Conservation (phyloP, 805 yeast species). For the Candida chauliodis region DNA sequence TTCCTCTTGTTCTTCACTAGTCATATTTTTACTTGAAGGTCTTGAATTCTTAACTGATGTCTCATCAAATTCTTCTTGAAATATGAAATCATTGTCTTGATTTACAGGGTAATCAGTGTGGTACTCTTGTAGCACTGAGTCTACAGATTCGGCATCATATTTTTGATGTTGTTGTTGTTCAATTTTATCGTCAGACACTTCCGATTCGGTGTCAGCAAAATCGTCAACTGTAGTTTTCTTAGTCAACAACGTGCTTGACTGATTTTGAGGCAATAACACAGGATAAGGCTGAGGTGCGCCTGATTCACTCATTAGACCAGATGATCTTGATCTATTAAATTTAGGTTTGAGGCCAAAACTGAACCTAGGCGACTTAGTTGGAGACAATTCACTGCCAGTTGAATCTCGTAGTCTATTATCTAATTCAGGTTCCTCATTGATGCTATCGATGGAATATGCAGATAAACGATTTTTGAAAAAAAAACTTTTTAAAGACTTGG, state of each 20-base stretch:
- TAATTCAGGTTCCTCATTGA: constrained; percentile 20
- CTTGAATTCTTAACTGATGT: constrained; percentile 2
- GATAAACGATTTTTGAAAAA: constrained; percentile 21
- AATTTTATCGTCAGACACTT: constrained; percentile 12
- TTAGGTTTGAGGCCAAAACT: constrained; percentile 17
- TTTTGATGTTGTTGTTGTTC: constrained; percentile 9
- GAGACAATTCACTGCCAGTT: constrained; percentile 6
- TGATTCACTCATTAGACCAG: constrained; percentile 10
- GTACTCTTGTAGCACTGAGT: constrained; percentile 30
- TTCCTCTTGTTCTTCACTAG: constrained; percentile 2
- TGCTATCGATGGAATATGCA: constrained; percentile 21
- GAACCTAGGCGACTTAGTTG: constrained; percentile 8
- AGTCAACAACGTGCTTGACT: constrained; percentile 4
- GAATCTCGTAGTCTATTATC: background rate
- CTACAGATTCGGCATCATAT: constrained; percentile 18
- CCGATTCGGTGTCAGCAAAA: constrained; percentile 34
- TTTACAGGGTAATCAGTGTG: constrained; percentile 1
- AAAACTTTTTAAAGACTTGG: constrained; percentile 22
- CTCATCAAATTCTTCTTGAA: constrained; percentile 25
- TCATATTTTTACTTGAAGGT: constrained; percentile 1
- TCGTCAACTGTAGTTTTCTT: constrained; percentile 26
- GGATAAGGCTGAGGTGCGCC: constrained; percentile 3
- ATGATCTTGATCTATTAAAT: constrained; percentile 18
- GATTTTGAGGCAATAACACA: background rate
- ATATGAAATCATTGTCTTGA: constrained; percentile 16